These are phyloP conservation scores for Hypoxylon sp. DNA, from an alignment of 2,329 filamentous ascomycete species.

Conservation along the genomic window DNA sequence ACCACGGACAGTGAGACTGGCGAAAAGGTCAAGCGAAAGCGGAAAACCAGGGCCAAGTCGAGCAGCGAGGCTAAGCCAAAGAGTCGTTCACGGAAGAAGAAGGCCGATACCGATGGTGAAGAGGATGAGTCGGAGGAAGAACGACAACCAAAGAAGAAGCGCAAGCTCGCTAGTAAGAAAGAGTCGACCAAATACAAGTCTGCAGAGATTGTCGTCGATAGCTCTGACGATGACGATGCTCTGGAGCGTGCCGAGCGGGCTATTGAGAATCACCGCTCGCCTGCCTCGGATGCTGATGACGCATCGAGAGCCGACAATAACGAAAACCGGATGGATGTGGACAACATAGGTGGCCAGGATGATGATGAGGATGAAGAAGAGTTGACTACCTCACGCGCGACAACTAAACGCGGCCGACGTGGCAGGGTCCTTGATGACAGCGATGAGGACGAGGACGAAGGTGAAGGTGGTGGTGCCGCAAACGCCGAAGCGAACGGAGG, in stretches of 20 bases:
- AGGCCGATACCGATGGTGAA: conserved; percentile 68
- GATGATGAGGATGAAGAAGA: conserved; percentile 68
- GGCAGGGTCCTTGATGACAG: conserved; percentile 68
- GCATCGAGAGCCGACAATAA: conserved; percentile 49
- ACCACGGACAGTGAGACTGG: conserved; percentile 87
- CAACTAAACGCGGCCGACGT: conserved; percentile 64
- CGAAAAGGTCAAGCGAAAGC: conserved; percentile 84
- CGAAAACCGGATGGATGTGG: conserved; percentile 68
- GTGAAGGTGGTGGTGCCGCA: conserved; percentile 49
- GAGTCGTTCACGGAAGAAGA: conserved; percentile 65
- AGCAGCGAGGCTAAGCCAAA: conserved; percentile 61
- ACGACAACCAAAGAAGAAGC: conserved; percentile 74
- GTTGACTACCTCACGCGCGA: conserved; percentile 57
- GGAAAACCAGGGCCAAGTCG: conserved; percentile 65
- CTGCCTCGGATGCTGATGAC: conserved; percentile 53
- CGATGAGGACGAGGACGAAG: conserved; percentile 67
- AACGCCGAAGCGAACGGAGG: conserved; percentile 35
- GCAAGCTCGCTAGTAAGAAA: conserved; percentile 65
- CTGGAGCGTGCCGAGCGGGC: conserved; percentile 64
- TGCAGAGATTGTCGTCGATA: conserved; percentile 85
- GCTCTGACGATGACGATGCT: conserved; percentile 66
- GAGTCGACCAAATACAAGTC: conserved; percentile 84
- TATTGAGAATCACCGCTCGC: conserved; percentile 55
- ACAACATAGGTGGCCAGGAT: conserved; percentile 60
- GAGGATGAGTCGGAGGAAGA: conserved; percentile 65